Evolutionary conservation across 2,329 filamentous ascomycete species (phyloP), one percentile per base, ranked within the genome.

Genomic region (Hymenoscyphus scutula): DNA sequence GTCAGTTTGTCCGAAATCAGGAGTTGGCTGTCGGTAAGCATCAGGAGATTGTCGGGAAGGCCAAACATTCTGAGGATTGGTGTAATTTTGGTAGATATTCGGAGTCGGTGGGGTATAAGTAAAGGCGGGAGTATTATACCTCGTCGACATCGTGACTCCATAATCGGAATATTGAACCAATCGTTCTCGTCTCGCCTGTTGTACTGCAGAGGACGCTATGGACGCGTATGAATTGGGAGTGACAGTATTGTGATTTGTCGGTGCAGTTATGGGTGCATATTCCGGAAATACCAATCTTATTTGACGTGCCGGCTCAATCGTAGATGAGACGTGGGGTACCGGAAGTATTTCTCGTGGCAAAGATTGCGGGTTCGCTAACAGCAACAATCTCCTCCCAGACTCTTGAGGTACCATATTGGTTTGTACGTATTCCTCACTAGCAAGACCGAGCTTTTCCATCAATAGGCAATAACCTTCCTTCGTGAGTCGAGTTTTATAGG

Each of bases 381-480:
- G 7, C 19, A 4, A 23, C 7, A 51, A 51, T 10, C 45, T 51
- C 13, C 19, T 51, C 8, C 1, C 19, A 25, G 45, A 11, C 1
- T 3, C 23, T 19, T 23, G n/a, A 11, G 19, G 19, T 41, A 58
- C 37, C 38, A 48, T 30, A 19, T 38, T 23, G 17, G 60, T 54
- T 1, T 34, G 27, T 17, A 29, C 55, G 23, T 45, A 62, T 1
- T 23, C 41, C 17, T 53, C 53, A 3, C 5, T 34, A 8, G 1
- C 2, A 17, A 62, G 23, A 11, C 45, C n/a, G 4, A 67, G 51
- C 23, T 59, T 37, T 0, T 17, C 10, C 61, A 67, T 65, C 11
- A 68, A 56, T 2, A 56, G 10, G 1, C 29, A 41, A 32, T 66
- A 68, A 19, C 61, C 66, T 13, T 60, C 53, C 13, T 64, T 15